Evolutionary conservation across 345 rosid species (phyloP), one percentile per base, ranked within the genome.

Genomic region (Angophora floribunda): DNA sequence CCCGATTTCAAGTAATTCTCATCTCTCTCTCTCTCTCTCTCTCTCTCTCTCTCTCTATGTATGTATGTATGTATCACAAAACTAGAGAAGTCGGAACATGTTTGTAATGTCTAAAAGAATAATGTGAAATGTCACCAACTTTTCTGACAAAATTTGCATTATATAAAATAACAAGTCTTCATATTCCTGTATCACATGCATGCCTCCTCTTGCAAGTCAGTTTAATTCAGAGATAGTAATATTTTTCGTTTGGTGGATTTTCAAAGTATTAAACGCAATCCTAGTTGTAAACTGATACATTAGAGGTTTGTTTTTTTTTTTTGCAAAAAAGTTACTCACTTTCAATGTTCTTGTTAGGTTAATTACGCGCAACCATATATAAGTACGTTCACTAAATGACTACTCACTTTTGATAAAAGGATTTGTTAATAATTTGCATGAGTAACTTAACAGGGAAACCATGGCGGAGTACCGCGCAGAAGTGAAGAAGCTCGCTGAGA

Each of bases 381-480:
- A 50, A 50, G 51, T 50, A 52, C 53, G 53, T 15, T 52, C 53
- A 52, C 53, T 52, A 52, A 52, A 52, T 15, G 53, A 52, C 19
- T 14, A 15, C 53, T 5, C 53, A 14, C 16, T 52, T 36, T 70
- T 41, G 19, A 70, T 2, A 65, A 4, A 22, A 41, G 85, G 85
- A 67, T 57, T 41, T 65, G 61, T 36, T 15, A 70, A 87, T 17
- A 30, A 52, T 51, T 87, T 87, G 12, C 59, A 87, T 51, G 13
- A 41, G 45, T 89, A 55, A 87, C 47, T 44, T 86, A 12, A 44
- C 91, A 97, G 99, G 92, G 97, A 97, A 92, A 93, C 94, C 41
- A 94, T 96, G 97, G 87, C 86, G 6, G 97, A 94, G 87, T 97
- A 95, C 92, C 93, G 97, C 67, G 90, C 89, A 63, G 98, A 96